Evolutionary conservation across 2,329 filamentous ascomycete genomes (phyloP), one percentile per base, ranked within the genome.

Genomic region (Fusarium incarnatum): DNA sequence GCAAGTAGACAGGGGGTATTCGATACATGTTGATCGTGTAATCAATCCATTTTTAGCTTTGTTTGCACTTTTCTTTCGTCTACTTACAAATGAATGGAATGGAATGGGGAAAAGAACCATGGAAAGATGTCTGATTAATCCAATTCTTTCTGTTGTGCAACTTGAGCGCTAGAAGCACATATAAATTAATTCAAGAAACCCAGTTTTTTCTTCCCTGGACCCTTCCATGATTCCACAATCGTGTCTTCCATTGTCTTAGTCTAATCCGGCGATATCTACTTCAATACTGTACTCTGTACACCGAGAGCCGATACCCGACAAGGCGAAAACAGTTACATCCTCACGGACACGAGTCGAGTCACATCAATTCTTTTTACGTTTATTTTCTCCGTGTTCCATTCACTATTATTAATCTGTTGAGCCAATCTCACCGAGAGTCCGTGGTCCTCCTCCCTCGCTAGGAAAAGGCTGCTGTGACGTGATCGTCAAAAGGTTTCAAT

Each of bases 241-340:
- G 63, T 37, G 34, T 37, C 34, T n/a, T 30, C 28, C 28, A 30
- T 30, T 37, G 34, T n/a, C 18, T 18, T 50, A 37, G 48, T 64
- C 50, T 28, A 49, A 68, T 68, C 66, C 67, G 62, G 66, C 50
- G 30, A 64, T 60, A 65, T 37, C 27, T 25, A 18, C 22, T n/a
- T 22, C 34, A 7, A 37, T 37, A 37, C 46, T 62, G 55, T 69
- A 69, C 67, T 55, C 48, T 37, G 54, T 71, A 71, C 68, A 71
- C 68, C 68, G 68, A 71, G 68, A 71, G 68, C 68, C 68, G 68
- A 71, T 57, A 68, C 44, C 68, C 68, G 68, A 67, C 52, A 47
- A 63, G 44, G 32, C 62, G 41, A 61, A 61, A 61, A 28, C 28
- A 65, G 62, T 60, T 46, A 27, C 28, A 37, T 63, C 41, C 34